A percentile compares a stretch with the other conserved stretches of the same genome.
phyloP scores from a whole-genome alignment of 2,329 filamentous ascomycete species.

The Cadophora luteo-olivacea region DNA sequence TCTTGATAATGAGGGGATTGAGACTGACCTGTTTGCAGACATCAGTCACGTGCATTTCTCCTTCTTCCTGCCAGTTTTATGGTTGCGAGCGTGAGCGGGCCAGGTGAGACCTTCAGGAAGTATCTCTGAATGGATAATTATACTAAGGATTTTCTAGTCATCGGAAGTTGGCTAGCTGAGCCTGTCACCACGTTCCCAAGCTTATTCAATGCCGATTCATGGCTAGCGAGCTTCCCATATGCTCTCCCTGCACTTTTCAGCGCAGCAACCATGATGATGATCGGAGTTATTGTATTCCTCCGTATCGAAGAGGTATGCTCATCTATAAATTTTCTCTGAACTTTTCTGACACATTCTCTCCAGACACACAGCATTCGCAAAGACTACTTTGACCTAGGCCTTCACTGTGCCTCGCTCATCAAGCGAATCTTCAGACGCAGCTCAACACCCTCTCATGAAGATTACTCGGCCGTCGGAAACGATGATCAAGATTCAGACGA shows the following conservation, averaged over 20 bases:
- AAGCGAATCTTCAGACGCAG: slow-evolving; percentile 2
- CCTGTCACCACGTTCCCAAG: slow-evolving; percentile 12
- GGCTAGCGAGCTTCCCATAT: slow-evolving; percentile 18
- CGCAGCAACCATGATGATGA: slow-evolving; percentile 15
- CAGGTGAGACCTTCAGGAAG: background rate
- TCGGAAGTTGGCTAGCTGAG: slow-evolving; percentile 16
- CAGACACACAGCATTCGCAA: slow-evolving; percentile 3
- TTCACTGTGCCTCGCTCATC: slow-evolving; percentile 11
- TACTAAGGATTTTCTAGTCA: slow-evolving; percentile 1
- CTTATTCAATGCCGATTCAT: slow-evolving; percentile 2
- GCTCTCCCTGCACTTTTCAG: slow-evolving; percentile 18
- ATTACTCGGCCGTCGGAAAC: slow-evolving; percentile 6
- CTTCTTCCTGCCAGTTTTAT: slow-evolving; percentile 20
- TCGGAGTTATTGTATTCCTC: slow-evolving; percentile 5
- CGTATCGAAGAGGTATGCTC: slow-evolving; percentile 10
- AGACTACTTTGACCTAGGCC: slow-evolving; percentile 16
- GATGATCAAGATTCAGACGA: slow-evolving; percentile 9
- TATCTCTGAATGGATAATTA: background rate
- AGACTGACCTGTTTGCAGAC: slow-evolving; percentile 12
- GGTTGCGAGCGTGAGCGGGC: slow-evolving; percentile 15
- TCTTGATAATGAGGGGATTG: background rate
- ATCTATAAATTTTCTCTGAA: no score
- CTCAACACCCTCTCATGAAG: slow-evolving; percentile 2
- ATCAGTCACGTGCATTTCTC: slow-evolving; percentile 22
- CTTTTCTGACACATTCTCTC: background rate